Evolutionary conservation across 768 basidiomycete genomes (phyloP), one percentile per base, ranked within the genome.

Genomic region (Lentinula guzmanii): DNA sequence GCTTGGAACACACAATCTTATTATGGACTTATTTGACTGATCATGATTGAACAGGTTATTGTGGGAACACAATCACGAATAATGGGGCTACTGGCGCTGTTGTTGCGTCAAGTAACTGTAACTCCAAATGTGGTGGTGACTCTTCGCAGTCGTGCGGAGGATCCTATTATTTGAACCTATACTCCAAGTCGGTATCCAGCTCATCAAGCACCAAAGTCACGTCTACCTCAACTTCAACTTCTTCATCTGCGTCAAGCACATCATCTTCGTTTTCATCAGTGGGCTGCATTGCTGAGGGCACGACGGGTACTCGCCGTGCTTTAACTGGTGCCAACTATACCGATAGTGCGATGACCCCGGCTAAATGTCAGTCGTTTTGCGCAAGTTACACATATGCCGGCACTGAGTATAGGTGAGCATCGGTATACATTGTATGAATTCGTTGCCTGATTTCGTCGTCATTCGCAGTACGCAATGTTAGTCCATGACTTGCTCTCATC

Each of bases 221-320:
- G 28, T 28, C 28, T 28, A 28, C 28, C 28, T 28, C 28, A 28
- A 28, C 28, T 28, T 28, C 28, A 28, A 28, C 28, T 28, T 28
- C 28, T 28, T 28, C 28, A 28, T 3, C 28, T 28, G 28, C 28
- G 1, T 28, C 28, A 4, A 18, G n/a, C 9, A 35, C 52, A 9
- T 35, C 52, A 15, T 35, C 28, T 54, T 5, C n/a, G 48, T 48
- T 35, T 21, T 13, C 21, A 13, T 35, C 56, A 10, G 43, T 50
- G 9, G 75, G 74, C 45, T 75, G 75, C 46, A 66, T 73, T 6
- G 71, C 71, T 16, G 74, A 75, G 46, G 75, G 73, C 5, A 72
- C 72, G 2, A 65, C 64, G 18, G 71, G 74, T 16, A 21, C 58
- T 2, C 46, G 58, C 13, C 74, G 74, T 9, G 68, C 75, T 15